phyloP scores from a whole-genome alignment of 176 grass and related monocot species.

The Saccharum spontaneum region DNA sequence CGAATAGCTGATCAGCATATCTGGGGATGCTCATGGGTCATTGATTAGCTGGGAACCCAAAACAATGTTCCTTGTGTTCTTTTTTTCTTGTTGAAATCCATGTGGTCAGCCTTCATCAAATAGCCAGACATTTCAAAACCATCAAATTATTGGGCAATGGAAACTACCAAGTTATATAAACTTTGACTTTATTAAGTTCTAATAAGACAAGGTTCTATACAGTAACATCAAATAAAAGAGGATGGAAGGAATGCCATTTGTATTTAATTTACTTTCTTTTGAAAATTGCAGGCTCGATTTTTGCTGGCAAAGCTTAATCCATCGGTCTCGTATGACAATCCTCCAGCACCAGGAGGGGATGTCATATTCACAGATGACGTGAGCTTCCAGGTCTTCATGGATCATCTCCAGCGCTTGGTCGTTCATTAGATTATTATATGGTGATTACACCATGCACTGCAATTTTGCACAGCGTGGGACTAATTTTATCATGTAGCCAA shows the following conservation, averaged over 20 bases:
- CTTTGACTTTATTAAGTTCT: too few relatives aligned
- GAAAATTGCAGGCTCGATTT: conserved; percentile 73
- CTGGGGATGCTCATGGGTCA: background rate
- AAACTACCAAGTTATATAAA: too few relatives aligned
- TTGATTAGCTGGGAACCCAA: background rate
- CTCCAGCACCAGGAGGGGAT: conserved; percentile 72
- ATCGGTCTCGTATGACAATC: conserved; percentile 69
- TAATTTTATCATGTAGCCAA: background rate
- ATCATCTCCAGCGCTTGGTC: conserved; percentile 83
- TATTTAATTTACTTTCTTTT: conserved; percentile 15
- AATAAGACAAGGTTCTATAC: background rate
- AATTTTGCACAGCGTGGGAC: conserved; percentile 33
- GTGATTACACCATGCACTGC: background rate
- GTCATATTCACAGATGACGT: conserved; percentile 94
- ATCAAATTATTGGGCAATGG: too few relatives aligned
- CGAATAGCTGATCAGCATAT: background rate
- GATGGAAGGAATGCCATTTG: background rate
- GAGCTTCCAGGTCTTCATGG: conserved; percentile 91
- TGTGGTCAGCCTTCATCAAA: background rate
- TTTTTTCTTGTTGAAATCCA: background rate
- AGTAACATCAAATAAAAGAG: background rate
- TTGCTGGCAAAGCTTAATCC: conserved; percentile 92
- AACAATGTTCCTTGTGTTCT: background rate
- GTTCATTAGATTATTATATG: conserved; percentile 53
- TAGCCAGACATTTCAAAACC: background rate